Percentiles rank a stretch among this genome's conserved stretches.
These are phyloP conservation scores for Paracoccidioides lutzii DNA, from an alignment of 2,329 filamentous ascomycete genomes.

Conservation along the genomic window DNA sequence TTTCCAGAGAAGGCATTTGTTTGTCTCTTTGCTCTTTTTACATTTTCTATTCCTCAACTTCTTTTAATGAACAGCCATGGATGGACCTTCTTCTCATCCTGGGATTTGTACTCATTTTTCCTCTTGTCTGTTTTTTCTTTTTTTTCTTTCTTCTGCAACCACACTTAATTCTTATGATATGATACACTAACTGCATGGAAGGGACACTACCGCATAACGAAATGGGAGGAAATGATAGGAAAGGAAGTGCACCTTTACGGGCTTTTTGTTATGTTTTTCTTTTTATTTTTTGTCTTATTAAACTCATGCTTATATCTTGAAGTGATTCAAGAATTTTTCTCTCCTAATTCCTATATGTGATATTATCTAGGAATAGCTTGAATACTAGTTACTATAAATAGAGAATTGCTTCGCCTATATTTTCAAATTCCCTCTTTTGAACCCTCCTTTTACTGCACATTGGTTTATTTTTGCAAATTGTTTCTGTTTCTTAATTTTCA, in stretches of 20 bases:
- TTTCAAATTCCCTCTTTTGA: neutral
- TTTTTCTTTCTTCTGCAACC: slow-evolving; percentile 1
- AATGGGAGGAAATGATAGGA: neutral
- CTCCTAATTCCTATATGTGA: neutral
- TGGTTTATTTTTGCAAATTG: no score
- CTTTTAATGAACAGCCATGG: no score
- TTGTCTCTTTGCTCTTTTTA: no score
- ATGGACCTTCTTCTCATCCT: neutral
- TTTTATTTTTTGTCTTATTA: neutral
- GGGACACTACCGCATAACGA: neutral
- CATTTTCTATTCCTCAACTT: no score
- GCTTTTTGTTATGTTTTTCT: slow-evolving; percentile 1
- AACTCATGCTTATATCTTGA: neutral
- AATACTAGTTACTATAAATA: no score
- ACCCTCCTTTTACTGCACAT: no score
- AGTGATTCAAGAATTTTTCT: neutral
- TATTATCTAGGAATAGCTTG: neutral
- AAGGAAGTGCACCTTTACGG: neutral
- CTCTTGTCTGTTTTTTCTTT: neutral
- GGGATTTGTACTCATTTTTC: neutral
- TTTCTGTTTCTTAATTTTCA: no score
- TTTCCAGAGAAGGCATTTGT: no score
- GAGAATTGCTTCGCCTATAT: neutral
- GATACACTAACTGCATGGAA: neutral
- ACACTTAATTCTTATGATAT: slow-evolving; percentile 1